A percentile compares a stretch with the other conserved stretches of the same genome.
Evolutionary conservation across 2,329 filamentous ascomycete species (phyloP).

Genomic region (Arthrobotrys sinensis): DNA sequence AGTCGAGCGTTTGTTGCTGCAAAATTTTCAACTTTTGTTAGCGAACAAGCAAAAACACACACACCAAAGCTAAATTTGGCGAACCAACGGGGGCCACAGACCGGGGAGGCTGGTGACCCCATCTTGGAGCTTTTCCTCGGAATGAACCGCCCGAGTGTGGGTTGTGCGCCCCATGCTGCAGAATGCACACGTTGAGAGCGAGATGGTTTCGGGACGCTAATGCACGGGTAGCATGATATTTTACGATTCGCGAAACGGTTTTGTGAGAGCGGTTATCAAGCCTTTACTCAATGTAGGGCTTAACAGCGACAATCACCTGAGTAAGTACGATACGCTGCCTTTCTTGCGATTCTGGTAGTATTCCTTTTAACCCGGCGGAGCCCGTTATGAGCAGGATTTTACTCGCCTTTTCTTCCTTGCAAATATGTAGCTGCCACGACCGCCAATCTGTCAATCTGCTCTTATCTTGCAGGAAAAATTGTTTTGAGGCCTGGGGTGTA

Average conservation of each 20-base stretch:
- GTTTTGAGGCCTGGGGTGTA: constrained; percentile 2
- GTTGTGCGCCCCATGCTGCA: constrained; percentile 23
- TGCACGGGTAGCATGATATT: constrained; percentile 60
- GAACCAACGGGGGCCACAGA: constrained; percentile 25
- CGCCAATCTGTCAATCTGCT: constrained; percentile 29
- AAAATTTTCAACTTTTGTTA: constrained; percentile 39
- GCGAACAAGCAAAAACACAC: constrained; percentile 52
- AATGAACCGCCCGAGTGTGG: constrained; percentile 58
- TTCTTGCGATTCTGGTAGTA: constrained; percentile 24
- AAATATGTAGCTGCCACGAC: constrained; percentile 26
- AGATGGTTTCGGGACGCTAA: constrained; percentile 53
- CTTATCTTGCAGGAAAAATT: constrained; percentile 53
- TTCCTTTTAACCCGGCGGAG: constrained; percentile 42
- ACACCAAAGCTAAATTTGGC: constrained; percentile 42
- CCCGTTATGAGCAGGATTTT: constrained; percentile 26
- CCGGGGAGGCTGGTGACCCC: constrained; percentile 19
- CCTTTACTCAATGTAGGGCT: constrained; percentile 45
- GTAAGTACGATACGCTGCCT: constrained; percentile 19
- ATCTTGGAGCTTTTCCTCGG: constrained; percentile 33
- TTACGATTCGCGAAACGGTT: constrained; percentile 57
- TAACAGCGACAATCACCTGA: constrained; percentile 57
- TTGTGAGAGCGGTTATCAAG: constrained; percentile 40
- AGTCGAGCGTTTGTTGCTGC: constrained; percentile 26
- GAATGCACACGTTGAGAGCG: not conserved
- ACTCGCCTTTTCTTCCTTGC: constrained; percentile 24